A percentile compares a stretch with the other conserved stretches of the same genome.
phyloP scores from a whole-genome alignment of 2,329 filamentous ascomycete species.

The Colletotrichum liaoningense region DNA sequence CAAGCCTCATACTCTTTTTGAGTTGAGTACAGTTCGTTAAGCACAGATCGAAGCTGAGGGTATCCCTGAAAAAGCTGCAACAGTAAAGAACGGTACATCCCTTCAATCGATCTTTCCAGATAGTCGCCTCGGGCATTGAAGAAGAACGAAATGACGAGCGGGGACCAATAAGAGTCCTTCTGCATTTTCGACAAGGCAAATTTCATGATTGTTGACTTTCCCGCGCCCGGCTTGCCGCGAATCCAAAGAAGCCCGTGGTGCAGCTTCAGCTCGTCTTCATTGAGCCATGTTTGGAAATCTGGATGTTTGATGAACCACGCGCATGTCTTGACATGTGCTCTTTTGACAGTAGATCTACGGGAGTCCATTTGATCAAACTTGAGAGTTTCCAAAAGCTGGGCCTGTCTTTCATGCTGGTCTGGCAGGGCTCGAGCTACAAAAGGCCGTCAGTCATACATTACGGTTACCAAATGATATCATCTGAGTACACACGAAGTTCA shows the following conservation, averaged over 20 bases:
- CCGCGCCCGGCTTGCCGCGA: slow-evolving; percentile 2
- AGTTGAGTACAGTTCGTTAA: slow-evolving; percentile 38
- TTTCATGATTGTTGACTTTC: slow-evolving; percentile 25
- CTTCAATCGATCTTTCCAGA: slow-evolving; percentile 16
- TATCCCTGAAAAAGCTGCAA: neutral
- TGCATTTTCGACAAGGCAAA: neutral
- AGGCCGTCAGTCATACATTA: no score
- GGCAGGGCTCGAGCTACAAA: no score
- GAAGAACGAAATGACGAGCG: slow-evolving; percentile 16
- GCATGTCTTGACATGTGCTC: slow-evolving; percentile 37
- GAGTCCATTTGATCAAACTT: slow-evolving; percentile 33
- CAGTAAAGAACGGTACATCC: slow-evolving; percentile 33
- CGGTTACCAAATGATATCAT: no score
- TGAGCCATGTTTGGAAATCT: slow-evolving; percentile 36
- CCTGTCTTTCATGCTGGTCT: neutral
- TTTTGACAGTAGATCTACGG: slow-evolving; percentile 26
- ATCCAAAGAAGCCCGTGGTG: slow-evolving; percentile 17
- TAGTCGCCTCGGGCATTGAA: slow-evolving; percentile 28
- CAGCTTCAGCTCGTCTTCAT: neutral
- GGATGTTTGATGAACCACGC: slow-evolving; percentile 33
- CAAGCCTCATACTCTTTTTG: neutral
- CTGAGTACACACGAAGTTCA: no score
- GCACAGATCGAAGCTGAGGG: neutral
- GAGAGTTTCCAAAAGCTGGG: slow-evolving; percentile 20
- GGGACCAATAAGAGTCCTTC: neutral